Evolutionary conservation across 2,329 filamentous ascomycete genomes (phyloP), one percentile per base, ranked within the genome.

Genomic region (Penicillium olsonii): DNA sequence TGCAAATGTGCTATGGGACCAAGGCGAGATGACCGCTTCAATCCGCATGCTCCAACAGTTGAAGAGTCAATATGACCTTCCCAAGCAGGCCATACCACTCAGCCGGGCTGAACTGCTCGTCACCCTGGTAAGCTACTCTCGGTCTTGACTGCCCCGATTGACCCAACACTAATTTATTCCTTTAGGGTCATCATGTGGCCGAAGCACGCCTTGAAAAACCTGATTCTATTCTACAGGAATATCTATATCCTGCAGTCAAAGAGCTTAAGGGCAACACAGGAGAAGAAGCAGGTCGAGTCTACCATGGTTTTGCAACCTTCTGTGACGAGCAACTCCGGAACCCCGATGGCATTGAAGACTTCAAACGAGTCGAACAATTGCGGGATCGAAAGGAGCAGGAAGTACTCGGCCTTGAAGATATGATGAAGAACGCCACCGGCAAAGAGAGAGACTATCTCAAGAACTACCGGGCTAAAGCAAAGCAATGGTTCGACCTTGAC

Each of bases 301-400:
- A 91, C 63, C 91, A 96, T 66, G 90, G 95, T 62, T 97, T 97
- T 68, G 94, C 95, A 20, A 82, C 85, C 43, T 99, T 99, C 67
- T 99, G 95, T 63, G 92, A 99, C 67, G 85, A 91, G 63, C 94
- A 99, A 67, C 78, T 99, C 9, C 88, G 96, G 62, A 92, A 92
- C 63, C 82, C 87, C 1, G 90, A 95, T 60, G 84, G 87, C 27
- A 75, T 92, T 1, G 90, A 95, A 67, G 94, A 99, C 62, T 83
- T 96, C 52, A 83, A 84, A 24, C 85, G 94, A 38, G 81, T 96
- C 35, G 83, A 88, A 64, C 90, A 84, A 59, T 78, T 97, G 26
- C 87, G 86, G 58, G 81, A 91, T 63, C 86, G 86, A 53, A 96
- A 96, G 68, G 81, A 84, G 56, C 84, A 88, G 50, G 92, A 99